A percentile compares a stretch with the other conserved stretches of the same genome.
These are phyloP conservation scores for Harringtonia lauricola DNA, from an alignment of 2,329 filamentous ascomycete genomes.

Conservation along the genomic window DNA sequence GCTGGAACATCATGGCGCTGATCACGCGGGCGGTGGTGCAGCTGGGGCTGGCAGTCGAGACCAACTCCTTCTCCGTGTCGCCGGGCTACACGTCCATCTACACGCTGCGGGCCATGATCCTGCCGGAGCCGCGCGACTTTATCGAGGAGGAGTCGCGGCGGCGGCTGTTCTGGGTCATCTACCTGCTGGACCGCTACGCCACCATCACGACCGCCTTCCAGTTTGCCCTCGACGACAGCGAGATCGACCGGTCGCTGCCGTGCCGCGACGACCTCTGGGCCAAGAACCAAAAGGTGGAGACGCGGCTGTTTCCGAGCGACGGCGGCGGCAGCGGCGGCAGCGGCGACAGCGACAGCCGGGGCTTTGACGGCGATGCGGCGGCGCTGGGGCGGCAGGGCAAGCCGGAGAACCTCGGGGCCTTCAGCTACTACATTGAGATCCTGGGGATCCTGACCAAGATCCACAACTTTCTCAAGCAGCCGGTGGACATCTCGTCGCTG, in stretches of 20 bases:
- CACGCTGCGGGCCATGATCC: conserved; percentile 72
- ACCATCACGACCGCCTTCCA: conserved; percentile 88
- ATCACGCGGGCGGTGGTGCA: conserved; percentile 86
- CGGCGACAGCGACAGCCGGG: neutral
- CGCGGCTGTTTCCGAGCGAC: conserved; percentile 60
- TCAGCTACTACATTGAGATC: conserved; percentile 85
- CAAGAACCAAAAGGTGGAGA: conserved; percentile 75
- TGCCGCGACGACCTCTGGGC: conserved; percentile 81
- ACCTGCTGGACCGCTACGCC: conserved; percentile 79
- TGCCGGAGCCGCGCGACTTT: conserved; percentile 74
- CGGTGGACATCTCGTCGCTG: conserved; percentile 76
- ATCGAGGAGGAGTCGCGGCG: conserved; percentile 82
- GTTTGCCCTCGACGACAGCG: conserved; percentile 78
- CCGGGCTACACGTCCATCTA: conserved; percentile 80
- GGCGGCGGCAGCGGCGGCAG: neutral
- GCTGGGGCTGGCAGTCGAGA: conserved; percentile 73
- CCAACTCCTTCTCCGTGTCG: conserved; percentile 65
- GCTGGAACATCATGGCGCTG: conserved; percentile 83
- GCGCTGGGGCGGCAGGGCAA: neutral
- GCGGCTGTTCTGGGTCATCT: conserved; percentile 89
- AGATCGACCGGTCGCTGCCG: conserved; percentile 77
- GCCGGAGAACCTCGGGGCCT: conserved; percentile 68
- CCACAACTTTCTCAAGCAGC: conserved; percentile 78
- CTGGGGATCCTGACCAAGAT: conserved; percentile 79
- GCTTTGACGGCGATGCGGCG: neutral